A percentile compares a stretch with the other conserved stretches of the same genome.
These are phyloP conservation scores for Globisporangium takayamanum DNA, from an alignment of 352 stramenopile species.

Conservation along the genomic window DNA sequence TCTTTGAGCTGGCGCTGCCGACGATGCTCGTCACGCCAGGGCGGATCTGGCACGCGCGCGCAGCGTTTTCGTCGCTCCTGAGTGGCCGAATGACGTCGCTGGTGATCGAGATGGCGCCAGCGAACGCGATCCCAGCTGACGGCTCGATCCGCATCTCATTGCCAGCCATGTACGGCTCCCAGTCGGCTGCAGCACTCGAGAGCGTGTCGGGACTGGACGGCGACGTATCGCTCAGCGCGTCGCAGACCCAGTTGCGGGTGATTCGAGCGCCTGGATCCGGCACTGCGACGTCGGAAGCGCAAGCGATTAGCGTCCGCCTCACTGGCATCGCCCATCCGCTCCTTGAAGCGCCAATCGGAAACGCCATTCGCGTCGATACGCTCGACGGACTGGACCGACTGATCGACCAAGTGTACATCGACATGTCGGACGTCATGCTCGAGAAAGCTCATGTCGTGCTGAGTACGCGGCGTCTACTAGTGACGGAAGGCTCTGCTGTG, in stretches of 20 bases:
- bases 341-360: constrained; percentile 50
- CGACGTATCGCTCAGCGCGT: constrained; percentile 12
- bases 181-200: constrained; percentile 17
- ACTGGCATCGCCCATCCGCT: constrained; percentile 31
- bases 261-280: constrained; percentile 17
- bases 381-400: constrained; percentile 27
- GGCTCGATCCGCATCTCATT: constrained; percentile 40
- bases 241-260: constrained; percentile 20
- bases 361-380: constrained; percentile 40
- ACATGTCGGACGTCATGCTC: constrained; percentile 28
- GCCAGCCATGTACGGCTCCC: constrained; percentile 36
- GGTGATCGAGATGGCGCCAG: constrained; percentile 21
- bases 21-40: constrained; percentile 22
- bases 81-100: constrained; percentile 35
- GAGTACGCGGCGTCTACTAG: constrained; percentile 17
- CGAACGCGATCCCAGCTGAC: constrained; percentile 27
- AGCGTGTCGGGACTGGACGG: constrained; percentile 25
- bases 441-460: constrained; percentile 33
- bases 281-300: constrained; percentile 17
- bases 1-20: constrained; percentile 8
- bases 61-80: constrained; percentile 19
- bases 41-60: constrained; percentile 17
- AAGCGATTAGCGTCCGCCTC: constrained; percentile 24
- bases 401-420: constrained; percentile 49
- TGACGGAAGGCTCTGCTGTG: constrained; percentile 21